Evolutionary conservation across 75 land plant species (phyloP).

Genomic region (Isoetes taiwanensis): DNA sequence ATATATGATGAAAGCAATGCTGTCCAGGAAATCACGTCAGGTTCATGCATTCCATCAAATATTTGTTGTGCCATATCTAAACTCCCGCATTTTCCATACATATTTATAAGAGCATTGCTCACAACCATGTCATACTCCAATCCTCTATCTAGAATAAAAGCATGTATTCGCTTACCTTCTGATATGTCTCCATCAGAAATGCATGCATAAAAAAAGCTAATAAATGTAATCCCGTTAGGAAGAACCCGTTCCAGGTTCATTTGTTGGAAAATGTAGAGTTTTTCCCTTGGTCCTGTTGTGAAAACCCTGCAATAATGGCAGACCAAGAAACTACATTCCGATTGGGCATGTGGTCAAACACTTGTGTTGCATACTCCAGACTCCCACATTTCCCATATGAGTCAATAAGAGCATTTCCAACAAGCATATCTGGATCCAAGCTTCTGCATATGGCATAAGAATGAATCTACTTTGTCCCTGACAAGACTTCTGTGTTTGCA

Average conservation of each 20-base stretch:
- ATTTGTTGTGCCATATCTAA: not conserved
- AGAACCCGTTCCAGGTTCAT: constrained; percentile 58
- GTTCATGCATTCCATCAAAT: not conserved
- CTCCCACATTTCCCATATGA: too few relatives aligned
- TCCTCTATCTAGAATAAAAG: constrained; percentile 23
- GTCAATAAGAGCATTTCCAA: too few relatives aligned
- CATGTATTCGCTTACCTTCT: constrained; percentile 33
- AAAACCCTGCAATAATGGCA: too few relatives aligned
- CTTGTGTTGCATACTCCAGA: too few relatives aligned
- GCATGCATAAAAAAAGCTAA: constrained; percentile 41
- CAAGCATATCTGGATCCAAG: too few relatives aligned
- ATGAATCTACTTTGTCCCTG: too few relatives aligned
- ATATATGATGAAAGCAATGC: not conserved
- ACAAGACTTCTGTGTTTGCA: too few relatives aligned
- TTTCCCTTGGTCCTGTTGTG: too few relatives aligned
- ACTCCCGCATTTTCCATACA: constrained; percentile 8
- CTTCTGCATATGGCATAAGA: too few relatives aligned
- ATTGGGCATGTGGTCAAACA: too few relatives aligned
- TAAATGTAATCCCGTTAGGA: constrained; percentile 45
- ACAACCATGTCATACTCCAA: constrained; percentile 22
- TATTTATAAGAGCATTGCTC: constrained; percentile 6
- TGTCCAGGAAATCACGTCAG: constrained; percentile 7
- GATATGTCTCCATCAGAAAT: constrained; percentile 4
- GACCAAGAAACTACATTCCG: too few relatives aligned
- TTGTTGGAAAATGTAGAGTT: too few relatives aligned